Evolutionary conservation across 345 rosid genomes (phyloP), one percentile per base, ranked within the genome.

Genomic region (Boechera stricta): DNA sequence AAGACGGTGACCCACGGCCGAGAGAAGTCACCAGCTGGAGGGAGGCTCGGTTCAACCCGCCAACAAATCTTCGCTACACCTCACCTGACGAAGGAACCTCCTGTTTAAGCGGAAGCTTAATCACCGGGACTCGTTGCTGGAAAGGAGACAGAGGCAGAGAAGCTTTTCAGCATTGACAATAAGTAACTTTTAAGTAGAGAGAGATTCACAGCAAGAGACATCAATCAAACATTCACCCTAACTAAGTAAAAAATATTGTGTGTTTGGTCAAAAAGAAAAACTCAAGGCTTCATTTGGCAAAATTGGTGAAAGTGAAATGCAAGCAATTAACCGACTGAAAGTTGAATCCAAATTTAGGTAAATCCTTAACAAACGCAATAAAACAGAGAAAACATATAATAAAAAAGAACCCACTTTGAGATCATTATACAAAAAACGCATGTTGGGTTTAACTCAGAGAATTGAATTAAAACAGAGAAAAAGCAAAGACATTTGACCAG

Each of bases 141-240:
- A n/a, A n/a, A n/a, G n/a, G n/a, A n/a, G n/a, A n/a, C n/a, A n/a
- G n/a, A n/a, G n/a, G n/a, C n/a, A n/a, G n/a, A n/a, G n/a, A n/a
- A 56, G 64, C 9, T 35, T 8, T 7, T 26, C 32, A 60, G 35
- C 62, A 60, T 6, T 41, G 64, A 49, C 31, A 52, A 49, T 39
- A 21, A 21, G 24, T 21, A 21, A 21, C 24, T 21, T 21, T 21
- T 4, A 45, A 15, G 32, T 0, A 26, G 21, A 61, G 69, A 53
- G 69, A 53, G 69, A 61, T 54, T 26, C 41, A 32, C 10, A 59
- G 31, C 28, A 68, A 60, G 29, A 58, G 74, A 76, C 70, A 69
- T 52, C 12, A 77, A 54, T 41, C 7, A 74, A 62, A 32, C 64
- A 58, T 60, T 60, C 61, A 76, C 74, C 69, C 69, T 3, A 76